phyloP scores from a whole-genome alignment of 176 grass and related monocot genomes.

The Musa acuminata region DNA sequence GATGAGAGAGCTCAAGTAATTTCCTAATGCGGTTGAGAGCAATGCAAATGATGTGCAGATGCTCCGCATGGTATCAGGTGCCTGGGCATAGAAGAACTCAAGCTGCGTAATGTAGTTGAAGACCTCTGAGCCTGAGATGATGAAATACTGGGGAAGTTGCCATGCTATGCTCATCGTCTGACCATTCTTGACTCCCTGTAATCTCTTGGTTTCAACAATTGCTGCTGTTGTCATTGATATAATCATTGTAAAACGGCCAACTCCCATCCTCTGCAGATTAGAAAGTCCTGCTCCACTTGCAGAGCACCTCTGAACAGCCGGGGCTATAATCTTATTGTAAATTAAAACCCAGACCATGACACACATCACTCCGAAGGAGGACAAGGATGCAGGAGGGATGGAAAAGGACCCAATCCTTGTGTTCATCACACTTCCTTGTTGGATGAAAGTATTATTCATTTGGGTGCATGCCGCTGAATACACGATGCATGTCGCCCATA shows the following conservation, averaged over 20 bases:
- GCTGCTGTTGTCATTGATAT: conserved; percentile 43
- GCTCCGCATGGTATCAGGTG: conserved; percentile 60
- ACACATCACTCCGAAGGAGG: conserved; percentile 10
- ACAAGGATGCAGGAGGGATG: conserved; percentile 12
- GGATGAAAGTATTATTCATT: conserved; percentile 20
- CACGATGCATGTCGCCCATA: conserved; percentile 11
- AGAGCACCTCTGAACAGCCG: not conserved
- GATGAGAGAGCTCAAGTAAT: conserved; percentile 61
- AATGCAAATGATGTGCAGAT: conserved; percentile 67
- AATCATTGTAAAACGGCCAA: conserved; percentile 55
- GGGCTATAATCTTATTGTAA: conserved; percentile 6
- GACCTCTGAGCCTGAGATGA: conserved; percentile 54
- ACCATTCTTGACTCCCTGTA: conserved; percentile 15
- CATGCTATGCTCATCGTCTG: conserved; percentile 39
- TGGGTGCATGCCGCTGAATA: conserved; percentile 19
- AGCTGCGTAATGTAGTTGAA: conserved; percentile 68
- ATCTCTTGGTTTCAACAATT: conserved; percentile 42
- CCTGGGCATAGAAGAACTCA: conserved; percentile 86
- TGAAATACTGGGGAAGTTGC: conserved; percentile 67
- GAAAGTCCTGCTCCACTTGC: conserved; percentile 21
- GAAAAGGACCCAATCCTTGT: conserved; percentile 9
- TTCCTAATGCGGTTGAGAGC: conserved; percentile 53
- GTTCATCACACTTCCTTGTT: conserved; percentile 14
- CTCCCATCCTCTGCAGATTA: conserved; percentile 74
- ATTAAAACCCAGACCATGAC: conserved; percentile 18